Evolutionary conservation across 2,329 filamentous ascomycete species (phyloP).

Genomic region (Periconia digitata): DNA sequence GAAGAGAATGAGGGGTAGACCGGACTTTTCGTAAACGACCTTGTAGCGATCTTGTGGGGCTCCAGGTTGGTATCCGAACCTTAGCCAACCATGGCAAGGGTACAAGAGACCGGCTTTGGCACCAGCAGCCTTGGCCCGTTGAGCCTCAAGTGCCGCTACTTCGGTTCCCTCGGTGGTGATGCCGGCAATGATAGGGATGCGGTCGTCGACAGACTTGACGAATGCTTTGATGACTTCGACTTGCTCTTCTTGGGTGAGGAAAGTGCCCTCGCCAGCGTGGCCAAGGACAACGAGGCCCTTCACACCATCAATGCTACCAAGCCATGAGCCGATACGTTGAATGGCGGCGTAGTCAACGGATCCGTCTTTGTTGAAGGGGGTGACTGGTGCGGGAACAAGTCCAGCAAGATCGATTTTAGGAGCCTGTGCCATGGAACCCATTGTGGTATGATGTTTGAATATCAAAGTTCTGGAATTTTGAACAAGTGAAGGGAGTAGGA

Average conservation of each 20-base stretch:
- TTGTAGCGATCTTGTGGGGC: conserved; percentile 57
- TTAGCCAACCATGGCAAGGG: conserved; percentile 57
- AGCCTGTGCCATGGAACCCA: conserved; percentile 29
- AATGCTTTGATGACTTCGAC: conserved; percentile 55
- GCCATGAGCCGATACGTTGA: conserved; percentile 56
- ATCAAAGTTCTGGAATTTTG: background rate
- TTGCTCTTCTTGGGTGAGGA: conserved; percentile 55
- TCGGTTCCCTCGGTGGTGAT: conserved; percentile 58
- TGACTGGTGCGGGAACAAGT: conserved; percentile 55
- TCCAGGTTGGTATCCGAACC: conserved; percentile 57
- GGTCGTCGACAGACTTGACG: conserved; percentile 55
- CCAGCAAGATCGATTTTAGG: conserved; percentile 50
- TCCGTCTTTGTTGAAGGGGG: conserved; percentile 54
- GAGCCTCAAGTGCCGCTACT: conserved; percentile 55
- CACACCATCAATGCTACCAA: conserved; percentile 54
- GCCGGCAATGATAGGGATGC: conserved; percentile 55
- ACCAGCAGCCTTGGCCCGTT: conserved; percentile 54
- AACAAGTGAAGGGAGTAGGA: background rate
- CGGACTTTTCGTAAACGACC: conserved; percentile 53
- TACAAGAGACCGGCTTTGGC: conserved; percentile 56
- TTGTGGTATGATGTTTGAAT: conserved; percentile 4
- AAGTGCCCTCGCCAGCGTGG: conserved; percentile 58
- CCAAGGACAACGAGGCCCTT: conserved; percentile 58
- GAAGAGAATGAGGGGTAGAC: conserved; percentile 56
- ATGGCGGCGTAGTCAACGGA: conserved; percentile 56